Percentiles rank a stretch among this genome's conserved stretches.
Evolutionary conservation across 2,329 filamentous ascomycete species (phyloP).

Genomic region (Neonectria ditissima): DNA sequence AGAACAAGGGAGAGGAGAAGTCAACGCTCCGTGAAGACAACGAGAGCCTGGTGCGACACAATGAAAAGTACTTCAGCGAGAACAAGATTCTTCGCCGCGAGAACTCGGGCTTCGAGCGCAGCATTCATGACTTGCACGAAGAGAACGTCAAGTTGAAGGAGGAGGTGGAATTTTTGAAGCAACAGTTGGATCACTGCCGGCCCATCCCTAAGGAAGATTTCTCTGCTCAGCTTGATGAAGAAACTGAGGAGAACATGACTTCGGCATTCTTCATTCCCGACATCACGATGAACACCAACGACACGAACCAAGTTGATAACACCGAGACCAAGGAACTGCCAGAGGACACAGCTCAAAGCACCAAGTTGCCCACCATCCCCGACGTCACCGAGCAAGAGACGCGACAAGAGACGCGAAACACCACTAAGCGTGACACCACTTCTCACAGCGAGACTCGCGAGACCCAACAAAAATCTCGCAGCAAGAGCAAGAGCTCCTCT

Average conservation of each 20-base stretch:
- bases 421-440: constrained; percentile 46
- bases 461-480: constrained; percentile 44
- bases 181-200: constrained; percentile 58
- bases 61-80: constrained; percentile 66
- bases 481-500: constrained; percentile 42
- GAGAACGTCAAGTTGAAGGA: constrained; percentile 61
- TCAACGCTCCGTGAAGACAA: constrained; percentile 62
- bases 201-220: constrained; percentile 53
- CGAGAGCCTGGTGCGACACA: constrained; percentile 64
- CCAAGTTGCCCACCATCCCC: constrained; percentile 42
- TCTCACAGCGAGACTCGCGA: constrained; percentile 44
- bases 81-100: constrained; percentile 63
- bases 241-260: constrained; percentile 66
- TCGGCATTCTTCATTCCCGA: constrained; percentile 70
- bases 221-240: constrained; percentile 50
- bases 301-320: constrained; percentile 47
- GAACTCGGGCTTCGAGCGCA: constrained; percentile 61
- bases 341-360: constrained; percentile 50
- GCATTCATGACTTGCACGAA: constrained; percentile 58
- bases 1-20: constrained; percentile 57
- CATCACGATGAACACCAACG: constrained; percentile 64
- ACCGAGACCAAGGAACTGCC: constrained; percentile 49
- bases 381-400: constrained; percentile 47
- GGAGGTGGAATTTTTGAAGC: constrained; percentile 59
- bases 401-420: constrained; percentile 43